Evolutionary conservation across 1,284 basidiomycete species (phyloP).

Genomic region (Golubevia sp.): DNA sequence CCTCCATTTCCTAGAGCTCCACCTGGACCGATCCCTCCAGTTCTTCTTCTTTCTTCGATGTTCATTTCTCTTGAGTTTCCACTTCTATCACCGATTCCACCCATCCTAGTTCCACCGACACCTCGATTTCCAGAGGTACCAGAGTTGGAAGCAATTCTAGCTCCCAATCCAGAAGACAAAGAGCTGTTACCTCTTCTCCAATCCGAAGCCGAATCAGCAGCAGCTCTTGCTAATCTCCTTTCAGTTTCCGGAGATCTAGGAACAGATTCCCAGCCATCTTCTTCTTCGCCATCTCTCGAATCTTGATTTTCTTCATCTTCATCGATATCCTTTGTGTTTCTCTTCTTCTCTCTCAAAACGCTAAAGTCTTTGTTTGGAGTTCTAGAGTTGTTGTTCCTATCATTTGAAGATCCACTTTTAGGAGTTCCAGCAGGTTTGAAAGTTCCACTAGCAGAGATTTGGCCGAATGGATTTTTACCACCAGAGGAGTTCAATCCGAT

Average conservation of each 20-base stretch:
- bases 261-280: constrained; percentile 22
- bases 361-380: constrained; percentile 4
- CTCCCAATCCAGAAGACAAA: constrained; percentile 10
- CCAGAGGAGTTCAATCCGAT: too few relatives aligned
- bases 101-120: too few relatives aligned
- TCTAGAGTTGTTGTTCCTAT: not conserved
- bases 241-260: constrained; percentile 24
- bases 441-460: constrained; percentile 43
- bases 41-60: not conserved
- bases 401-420: constrained; percentile 1
- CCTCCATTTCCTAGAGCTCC: constrained; percentile 4
- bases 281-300: constrained; percentile 29
- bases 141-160: constrained; percentile 8
- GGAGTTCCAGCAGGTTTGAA: constrained; percentile 43
- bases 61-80: constrained; percentile 2
- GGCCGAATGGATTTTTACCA: constrained; percentile 51
- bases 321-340: constrained; percentile 9
- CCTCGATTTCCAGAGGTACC: too few relatives aligned
- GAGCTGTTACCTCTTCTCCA: constrained; percentile 29
- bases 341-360: constrained; percentile 9
- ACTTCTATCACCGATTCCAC: too few relatives aligned
- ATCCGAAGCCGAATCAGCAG: constrained; percentile 26
- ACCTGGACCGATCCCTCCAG: not conserved
- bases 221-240: constrained; percentile 15
- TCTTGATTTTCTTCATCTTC: constrained; percentile 20